Evolutionary conservation across 2,329 filamentous ascomycete genomes (phyloP), one percentile per base, ranked within the genome.

Genomic region (Fusarium scirpi): DNA sequence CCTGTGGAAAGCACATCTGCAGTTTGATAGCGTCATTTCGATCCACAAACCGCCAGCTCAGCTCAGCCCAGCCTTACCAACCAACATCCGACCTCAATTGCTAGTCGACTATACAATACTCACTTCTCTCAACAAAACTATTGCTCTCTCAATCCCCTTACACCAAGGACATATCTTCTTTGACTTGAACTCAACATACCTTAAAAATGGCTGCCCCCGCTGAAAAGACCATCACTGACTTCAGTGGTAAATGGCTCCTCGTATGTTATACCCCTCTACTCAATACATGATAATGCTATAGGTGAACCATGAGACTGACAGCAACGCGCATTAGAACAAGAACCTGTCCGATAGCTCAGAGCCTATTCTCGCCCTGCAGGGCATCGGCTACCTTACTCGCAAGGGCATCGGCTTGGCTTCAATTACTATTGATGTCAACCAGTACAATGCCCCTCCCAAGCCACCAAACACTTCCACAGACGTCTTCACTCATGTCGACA

Each of bases 361-460:
- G 65, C 84, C 89, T 2, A 87, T 91, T 67, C 89, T 97, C 62
- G 77, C 85, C 52, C 86, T 95, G 75, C 92, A 94, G 85, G 90
- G 90, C 77, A 83, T 94, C 65, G 83, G 88, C 79, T 95, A 88
- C 87, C 74, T 94, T 53, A 86, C 86, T 52, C 92, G 93, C 81
- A 94, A 91, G 83, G 89, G 87, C 65, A 89, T 97, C 78, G 80
- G 84, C 72, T 79, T 90, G 32, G 92, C 93, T 32, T 91, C 89
- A 47, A 82, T 97, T 57, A 91, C 88, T 38, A 86, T 94, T 68
- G 78, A 86, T 66, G 79, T 92, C 57, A 88, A 85, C 74, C 82
- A 90, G 78, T 88, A 85, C 81, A 73, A 76, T 32, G 86, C 78
- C 11, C 76, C 82, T 15, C 82, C 84, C 40, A 81, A 78, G 56